A percentile compares a stretch with the other conserved stretches of the same genome.
Conservation (phyloP, 345 rosid species). For the Raphanus raphanistrum region DNA sequence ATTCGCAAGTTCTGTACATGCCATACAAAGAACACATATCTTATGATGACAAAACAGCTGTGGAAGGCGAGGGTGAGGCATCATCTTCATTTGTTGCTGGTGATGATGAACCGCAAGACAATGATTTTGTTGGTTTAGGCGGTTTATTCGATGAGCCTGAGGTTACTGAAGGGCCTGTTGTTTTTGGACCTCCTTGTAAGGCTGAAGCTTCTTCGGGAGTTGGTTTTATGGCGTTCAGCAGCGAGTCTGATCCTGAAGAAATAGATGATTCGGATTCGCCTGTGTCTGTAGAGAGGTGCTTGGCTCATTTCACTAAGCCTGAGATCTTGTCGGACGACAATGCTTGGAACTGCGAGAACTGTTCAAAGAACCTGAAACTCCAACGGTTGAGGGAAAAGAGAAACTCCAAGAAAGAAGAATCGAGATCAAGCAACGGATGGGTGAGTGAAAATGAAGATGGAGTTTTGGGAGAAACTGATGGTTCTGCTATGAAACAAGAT, state of each 20-base stretch:
- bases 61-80: constrained; percentile 53
- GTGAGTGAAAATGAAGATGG: constrained; percentile 30
- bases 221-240: constrained; percentile 53
- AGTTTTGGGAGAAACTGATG: constrained; percentile 8
- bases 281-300: constrained; percentile 88
- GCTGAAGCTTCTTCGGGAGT: constrained; percentile 51
- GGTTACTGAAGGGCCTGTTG: constrained; percentile 50
- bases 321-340: constrained; percentile 86
- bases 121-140: constrained; percentile 78
- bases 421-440: constrained; percentile 39
- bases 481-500: constrained; percentile 33
- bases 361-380: constrained; percentile 54
- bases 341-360: constrained; percentile 96
- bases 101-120: constrained; percentile 50
- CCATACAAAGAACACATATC: constrained; percentile 59
- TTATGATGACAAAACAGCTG: constrained; percentile 31
- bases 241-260: constrained; percentile 95
- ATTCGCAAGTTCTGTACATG: constrained; percentile 71
- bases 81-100: constrained; percentile 52
- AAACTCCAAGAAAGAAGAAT: constrained; percentile 36
- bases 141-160: constrained; percentile 93
- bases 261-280: constrained; percentile 86
- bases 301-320: constrained; percentile 75
- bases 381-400: constrained; percentile 47
- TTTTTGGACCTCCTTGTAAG: constrained; percentile 57